Evolutionary conservation across 2,329 filamentous ascomycete species (phyloP), one percentile per base, ranked within the genome.

Genomic region (Exophiala lecanii-corni): DNA sequence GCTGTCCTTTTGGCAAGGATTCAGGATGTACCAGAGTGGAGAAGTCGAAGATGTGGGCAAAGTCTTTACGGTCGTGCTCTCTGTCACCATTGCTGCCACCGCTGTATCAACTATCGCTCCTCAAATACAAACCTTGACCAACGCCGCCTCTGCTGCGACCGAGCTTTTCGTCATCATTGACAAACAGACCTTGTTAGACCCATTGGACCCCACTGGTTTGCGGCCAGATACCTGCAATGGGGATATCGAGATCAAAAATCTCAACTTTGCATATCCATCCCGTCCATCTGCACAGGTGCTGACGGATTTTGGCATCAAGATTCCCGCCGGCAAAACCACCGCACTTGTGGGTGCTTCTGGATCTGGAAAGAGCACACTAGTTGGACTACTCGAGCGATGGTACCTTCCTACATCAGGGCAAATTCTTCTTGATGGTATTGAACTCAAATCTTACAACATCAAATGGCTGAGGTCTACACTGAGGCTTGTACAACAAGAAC

Each of bases 151-250:
- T 3, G 63, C 67, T 3, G 70, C 70, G 1, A 41, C 58, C 3
- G 66, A 69, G 45, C 57, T 97, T 49, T 96, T 84, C 70, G 85
- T 81, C 61, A 94, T 89, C 2, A 96, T 97, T 53, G 91, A 97
- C 63, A 85, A 92, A 39, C 59, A 70, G 4, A 95, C 92, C 0
- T 88, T 89, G 1, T 73, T 97, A 37, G 86, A 97, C 58, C 82
- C 91, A 0, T 79, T 79, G 3, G 76, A 76, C 2, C 74, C 82
- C 1, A 71, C 74, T 6, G 91, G 91, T n/a, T 71, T 78, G 48
- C 88, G 75, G 54, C 75, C 62, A 2, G 20, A 35, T 10, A 43
- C 15, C 16, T 54, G 51, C 57, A 67, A 54, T 35, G 58, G 57
- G 10, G 73, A 82, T 36, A 82, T 86, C 36, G 63, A 74, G 3